A percentile compares a stretch with the other conserved stretches of the same genome.
phyloP scores from a whole-genome alignment of 139 green algal genomes.

The Micromonas pusilla region DNA sequence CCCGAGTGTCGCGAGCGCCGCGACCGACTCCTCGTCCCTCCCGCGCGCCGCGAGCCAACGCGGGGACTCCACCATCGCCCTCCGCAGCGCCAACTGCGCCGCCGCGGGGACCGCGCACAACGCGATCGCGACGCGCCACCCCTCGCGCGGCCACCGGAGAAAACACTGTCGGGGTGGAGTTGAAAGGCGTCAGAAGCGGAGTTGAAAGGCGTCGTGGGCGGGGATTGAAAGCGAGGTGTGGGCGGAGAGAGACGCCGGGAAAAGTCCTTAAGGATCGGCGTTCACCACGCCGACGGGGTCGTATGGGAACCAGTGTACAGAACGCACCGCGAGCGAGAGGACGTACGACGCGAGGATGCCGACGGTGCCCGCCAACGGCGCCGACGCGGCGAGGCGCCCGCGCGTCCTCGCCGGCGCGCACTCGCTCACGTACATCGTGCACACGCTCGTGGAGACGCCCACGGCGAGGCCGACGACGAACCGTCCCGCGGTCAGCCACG shows the following conservation, averaged over 20 bases:
- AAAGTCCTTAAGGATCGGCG: no score
- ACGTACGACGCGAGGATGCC: constrained; percentile 1
- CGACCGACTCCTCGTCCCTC: neutral
- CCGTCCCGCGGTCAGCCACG: neutral
- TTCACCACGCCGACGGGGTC: no score
- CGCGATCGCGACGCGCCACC: neutral
- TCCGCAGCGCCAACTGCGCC: neutral
- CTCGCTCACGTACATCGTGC: constrained; percentile 18
- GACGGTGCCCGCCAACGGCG: constrained; percentile 13
- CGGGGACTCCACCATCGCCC: neutral
- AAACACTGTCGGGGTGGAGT: no score
- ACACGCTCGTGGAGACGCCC: neutral
- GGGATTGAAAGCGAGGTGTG: no score
- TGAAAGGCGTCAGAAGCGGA: no score
- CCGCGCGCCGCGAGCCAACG: neutral
- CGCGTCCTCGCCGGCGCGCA: constrained; percentile 12
- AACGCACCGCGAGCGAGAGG: neutral
- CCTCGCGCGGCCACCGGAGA: no score
- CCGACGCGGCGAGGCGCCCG: neutral
- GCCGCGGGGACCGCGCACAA: neutral
- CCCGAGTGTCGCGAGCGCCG: neutral
- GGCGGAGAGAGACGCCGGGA: no score
- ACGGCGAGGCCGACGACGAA: constrained; percentile 5
- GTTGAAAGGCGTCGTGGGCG: no score
- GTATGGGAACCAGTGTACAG: no score